A percentile compares a stretch with the other conserved stretches of the same genome.
Evolutionary conservation across 345 rosid genomes (phyloP).

Genomic region (Gossypium anomalum): DNA sequence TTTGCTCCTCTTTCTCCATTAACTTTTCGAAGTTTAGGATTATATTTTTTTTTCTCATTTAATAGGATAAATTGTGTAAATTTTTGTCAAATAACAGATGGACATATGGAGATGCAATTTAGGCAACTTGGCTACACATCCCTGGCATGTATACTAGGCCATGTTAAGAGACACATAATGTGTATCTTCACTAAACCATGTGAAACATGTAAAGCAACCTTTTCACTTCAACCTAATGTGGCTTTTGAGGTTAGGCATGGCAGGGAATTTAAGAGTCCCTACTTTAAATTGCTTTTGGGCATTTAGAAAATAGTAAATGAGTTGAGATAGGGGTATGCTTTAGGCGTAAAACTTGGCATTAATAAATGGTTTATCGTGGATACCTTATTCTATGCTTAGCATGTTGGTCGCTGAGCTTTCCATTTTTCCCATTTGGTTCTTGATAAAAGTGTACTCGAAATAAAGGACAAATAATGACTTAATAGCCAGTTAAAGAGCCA

Average conservation of each 20-base stretch:
- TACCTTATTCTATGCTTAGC: no score
- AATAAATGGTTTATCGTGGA: no score
- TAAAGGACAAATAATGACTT: no score
- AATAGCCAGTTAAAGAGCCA: no score
- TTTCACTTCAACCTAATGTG: background rate
- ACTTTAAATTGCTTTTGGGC: background rate
- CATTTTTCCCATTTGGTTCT: no score
- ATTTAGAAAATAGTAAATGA: background rate
- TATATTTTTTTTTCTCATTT: background rate
- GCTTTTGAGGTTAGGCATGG: background rate
- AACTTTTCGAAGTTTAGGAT: background rate
- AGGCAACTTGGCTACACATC: no score
- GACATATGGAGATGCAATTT: no score
- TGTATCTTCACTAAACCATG: background rate
- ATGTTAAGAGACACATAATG: no score
- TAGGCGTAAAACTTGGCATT: background rate
- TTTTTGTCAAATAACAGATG: background rate
- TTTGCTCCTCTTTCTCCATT: background rate
- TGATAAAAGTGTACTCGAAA: no score
- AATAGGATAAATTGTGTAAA: background rate
- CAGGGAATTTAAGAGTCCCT: background rate
- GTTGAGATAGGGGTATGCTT: background rate
- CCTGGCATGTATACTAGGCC: no score
- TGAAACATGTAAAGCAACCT: background rate
- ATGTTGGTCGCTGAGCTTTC: no score